phyloP scores from a whole-genome alignment of 169 alveolate genomes.

The Perkinsus chesapeaki region DNA sequence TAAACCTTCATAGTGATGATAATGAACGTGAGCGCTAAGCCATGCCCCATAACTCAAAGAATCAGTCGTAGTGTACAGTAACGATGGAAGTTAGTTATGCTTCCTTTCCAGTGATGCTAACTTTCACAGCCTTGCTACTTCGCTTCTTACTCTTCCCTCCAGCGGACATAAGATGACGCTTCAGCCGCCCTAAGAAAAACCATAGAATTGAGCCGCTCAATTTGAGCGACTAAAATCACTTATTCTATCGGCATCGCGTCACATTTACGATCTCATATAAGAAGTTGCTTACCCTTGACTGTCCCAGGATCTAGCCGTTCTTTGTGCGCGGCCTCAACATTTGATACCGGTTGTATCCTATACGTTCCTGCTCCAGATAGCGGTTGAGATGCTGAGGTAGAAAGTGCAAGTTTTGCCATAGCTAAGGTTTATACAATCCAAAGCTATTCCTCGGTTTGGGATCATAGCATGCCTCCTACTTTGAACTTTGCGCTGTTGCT shows the following conservation, averaged over 20 bases:
- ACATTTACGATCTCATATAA: not conserved
- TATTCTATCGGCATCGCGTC: not conserved
- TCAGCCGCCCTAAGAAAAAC: not conserved
- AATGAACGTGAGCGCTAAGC: not conserved
- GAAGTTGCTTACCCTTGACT: not conserved
- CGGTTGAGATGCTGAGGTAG: not conserved
- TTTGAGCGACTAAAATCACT: no score
- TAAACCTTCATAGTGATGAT: not conserved
- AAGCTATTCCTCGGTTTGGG: not conserved
- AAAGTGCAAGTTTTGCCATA: not conserved
- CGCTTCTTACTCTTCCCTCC: not conserved
- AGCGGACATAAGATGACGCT: not conserved
- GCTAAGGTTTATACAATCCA: not conserved
- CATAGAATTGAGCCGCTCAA: no score
- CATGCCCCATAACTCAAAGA: no score
- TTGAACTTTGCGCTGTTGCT: not conserved
- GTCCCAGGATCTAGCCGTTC: not conserved
- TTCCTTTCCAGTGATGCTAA: not conserved
- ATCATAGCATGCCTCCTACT: not conserved
- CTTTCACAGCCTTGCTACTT: not conserved
- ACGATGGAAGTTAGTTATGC: not conserved
- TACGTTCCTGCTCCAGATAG: not conserved
- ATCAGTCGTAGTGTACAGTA: not conserved
- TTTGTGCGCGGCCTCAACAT: not conserved
- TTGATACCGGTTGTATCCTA: not conserved